phyloP scores from a whole-genome alignment of 345 rosid species.

The Noccaea caerulescens region DNA sequence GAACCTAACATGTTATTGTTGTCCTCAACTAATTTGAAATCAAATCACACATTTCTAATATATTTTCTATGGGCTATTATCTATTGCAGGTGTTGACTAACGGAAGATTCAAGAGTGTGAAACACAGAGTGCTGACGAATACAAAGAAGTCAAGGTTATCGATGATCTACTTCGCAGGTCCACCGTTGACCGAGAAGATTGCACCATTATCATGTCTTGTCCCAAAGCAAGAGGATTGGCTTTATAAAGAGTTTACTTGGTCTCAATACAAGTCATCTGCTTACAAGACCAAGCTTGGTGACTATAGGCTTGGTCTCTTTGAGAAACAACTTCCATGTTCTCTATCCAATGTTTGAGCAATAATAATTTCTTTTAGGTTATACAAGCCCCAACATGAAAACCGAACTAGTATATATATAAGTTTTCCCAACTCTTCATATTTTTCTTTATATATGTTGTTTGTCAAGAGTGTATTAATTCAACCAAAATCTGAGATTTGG shows the following conservation, averaged over 20 bases:
- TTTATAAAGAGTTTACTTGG: conserved; percentile 85
- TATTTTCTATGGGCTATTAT: not conserved
- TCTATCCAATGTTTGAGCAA: not conserved
- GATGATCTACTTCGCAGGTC: conserved; percentile 89
- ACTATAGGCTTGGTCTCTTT: conserved; percentile 67
- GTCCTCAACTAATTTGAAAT: not conserved
- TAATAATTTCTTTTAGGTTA: conserved; percentile 36
- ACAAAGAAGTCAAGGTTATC: conserved; percentile 64
- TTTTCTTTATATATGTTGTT: not conserved
- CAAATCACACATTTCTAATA: not conserved
- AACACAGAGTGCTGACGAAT: conserved; percentile 72
- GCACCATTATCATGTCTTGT: conserved; percentile 57
- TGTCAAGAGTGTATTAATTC: too few relatives aligned
- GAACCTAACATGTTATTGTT: not conserved
- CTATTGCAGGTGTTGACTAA: conserved; percentile 75
- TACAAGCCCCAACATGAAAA: not conserved
- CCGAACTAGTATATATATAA: not conserved
- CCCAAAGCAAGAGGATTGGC: conserved; percentile 60
- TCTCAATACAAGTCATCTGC: conserved; percentile 66
- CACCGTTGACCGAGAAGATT: conserved; percentile 64
- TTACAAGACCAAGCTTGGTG: conserved; percentile 70
- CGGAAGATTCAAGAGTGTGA: conserved; percentile 81
- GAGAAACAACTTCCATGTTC: conserved; percentile 49
- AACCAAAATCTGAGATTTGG: too few relatives aligned
- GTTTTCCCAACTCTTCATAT: not conserved